Base-by-base conservation (phyloP, 352 stramenopile genomes). In the Pythium rhizo-oryzae region DNA sequence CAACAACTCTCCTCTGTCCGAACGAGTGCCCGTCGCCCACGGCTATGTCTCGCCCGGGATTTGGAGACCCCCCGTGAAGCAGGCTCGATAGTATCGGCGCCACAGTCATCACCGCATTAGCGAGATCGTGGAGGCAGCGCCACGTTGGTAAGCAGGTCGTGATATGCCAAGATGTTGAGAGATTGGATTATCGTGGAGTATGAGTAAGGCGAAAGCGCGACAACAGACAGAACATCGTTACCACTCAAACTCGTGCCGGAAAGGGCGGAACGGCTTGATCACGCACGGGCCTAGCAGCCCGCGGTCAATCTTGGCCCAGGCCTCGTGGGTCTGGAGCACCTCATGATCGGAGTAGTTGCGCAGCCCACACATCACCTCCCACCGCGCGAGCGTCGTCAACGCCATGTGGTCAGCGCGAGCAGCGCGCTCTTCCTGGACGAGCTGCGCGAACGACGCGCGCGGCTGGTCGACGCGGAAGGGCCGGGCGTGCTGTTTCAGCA, bases 201-300 rank as follows among this genome's bases (percentile, higher is more conserved):
- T n/a, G n/a, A n/a, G n/a, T n/a, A n/a, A n/a, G n/a, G n/a, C n/a
- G n/a, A n/a, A n/a, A n/a, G n/a, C n/a, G n/a, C n/a, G n/a, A n/a
- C n/a, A n/a, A n/a, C n/a, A n/a, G n/a, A n/a, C n/a, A n/a, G n/a
- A n/a, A n/a, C n/a, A n/a, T n/a, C n/a, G n/a, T n/a, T n/a, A 63
- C 62, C 62, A 69, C 28, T 70, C 7, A 35, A 70, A 70, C 13
- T 50, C n/a, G 24, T 65, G 53, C 33, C 19, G 35, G 16, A 65
- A 59, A 15, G 63, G 63, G 15, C 50, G 55, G 25, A 60, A 70
- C 6, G 55, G 63, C 25, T 70, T 64, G 33, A 46, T 46, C 23
- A 49, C 25, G 55, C 55, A 24, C 3, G 63, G 15, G 2, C 63
- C 63, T 1, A 70, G 63, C 8, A 65, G 9, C 9, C 41, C 43